These are phyloP conservation scores for Coemansia sp. DNA, from an alignment of 192 early-diverging fungal genomes.

Conservation along the genomic window DNA sequence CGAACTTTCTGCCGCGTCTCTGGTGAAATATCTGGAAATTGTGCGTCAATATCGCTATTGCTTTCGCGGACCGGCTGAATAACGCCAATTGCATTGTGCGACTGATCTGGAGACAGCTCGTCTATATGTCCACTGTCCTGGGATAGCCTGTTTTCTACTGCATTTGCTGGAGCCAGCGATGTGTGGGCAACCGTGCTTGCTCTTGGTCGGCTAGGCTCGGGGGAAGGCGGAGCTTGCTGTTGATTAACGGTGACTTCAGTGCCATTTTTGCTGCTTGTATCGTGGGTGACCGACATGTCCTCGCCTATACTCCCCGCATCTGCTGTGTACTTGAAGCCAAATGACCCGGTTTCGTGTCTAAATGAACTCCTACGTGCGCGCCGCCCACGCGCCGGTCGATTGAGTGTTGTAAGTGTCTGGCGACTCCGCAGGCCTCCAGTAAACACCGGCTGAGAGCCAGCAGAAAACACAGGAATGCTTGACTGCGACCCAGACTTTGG, in stretches of 20 bases:
- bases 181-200: conserved; percentile 27
- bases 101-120: conserved; percentile 16
- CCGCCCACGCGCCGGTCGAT: conserved; percentile 21
- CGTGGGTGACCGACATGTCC: background rate
- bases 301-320: background rate
- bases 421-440: conserved; percentile 25
- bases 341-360: conserved; percentile 2
- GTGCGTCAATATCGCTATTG: conserved; percentile 24
- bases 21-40: conserved; percentile 20
- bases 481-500: conserved; percentile 1
- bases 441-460: conserved; percentile 10
- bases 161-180: background rate
- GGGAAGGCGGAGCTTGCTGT: no score
- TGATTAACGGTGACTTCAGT: no score
- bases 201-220: conserved; percentile 9
- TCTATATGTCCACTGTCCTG: conserved; percentile 42
- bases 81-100: conserved; percentile 10
- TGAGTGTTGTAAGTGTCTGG: conserved; percentile 26
- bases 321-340: background rate
- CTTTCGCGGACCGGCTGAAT: conserved; percentile 3
- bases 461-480: background rate
- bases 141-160: conserved; percentile 1
- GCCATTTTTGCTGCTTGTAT: no score
- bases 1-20: conserved; percentile 25
- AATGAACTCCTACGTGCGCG: conserved; percentile 17